phyloP scores from a whole-genome alignment of 2,329 filamentous ascomycete species.

The Ceratocystis harringtonii region DNA sequence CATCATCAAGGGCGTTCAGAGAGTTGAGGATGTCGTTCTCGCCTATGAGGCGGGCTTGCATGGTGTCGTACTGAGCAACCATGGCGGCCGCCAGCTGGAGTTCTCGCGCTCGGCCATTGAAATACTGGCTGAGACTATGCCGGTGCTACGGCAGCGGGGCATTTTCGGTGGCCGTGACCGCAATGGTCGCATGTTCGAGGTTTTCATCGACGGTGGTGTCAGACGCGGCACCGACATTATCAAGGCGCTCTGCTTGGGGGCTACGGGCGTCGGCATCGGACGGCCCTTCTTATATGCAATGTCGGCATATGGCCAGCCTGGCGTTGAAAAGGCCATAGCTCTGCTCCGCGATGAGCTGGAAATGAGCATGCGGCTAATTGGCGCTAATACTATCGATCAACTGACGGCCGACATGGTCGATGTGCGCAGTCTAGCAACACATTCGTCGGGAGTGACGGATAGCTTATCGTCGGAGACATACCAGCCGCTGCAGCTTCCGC shows the following conservation, averaged over 20 bases:
- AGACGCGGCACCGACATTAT: constrained; percentile 85
- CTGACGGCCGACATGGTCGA: constrained; percentile 72
- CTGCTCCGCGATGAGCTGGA: constrained; percentile 91
- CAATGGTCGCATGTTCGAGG: constrained; percentile 42
- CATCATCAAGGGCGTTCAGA: constrained; percentile 89
- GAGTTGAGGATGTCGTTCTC: constrained; percentile 82
- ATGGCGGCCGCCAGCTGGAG: constrained; percentile 88
- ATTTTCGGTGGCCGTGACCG: constrained; percentile 42
- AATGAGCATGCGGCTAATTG: constrained; percentile 96
- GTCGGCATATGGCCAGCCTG: constrained; percentile 74
- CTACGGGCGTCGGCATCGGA: constrained; percentile 83
- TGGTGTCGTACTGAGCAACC: constrained; percentile 88
- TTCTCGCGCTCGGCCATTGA: constrained; percentile 81
- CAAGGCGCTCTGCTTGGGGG: constrained; percentile 86
- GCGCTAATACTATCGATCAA: constrained; percentile 57
- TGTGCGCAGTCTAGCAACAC: constrained; percentile 47
- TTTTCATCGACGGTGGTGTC: constrained; percentile 84
- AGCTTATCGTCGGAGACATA: constrained; percentile 36
- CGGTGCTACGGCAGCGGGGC: constrained; percentile 58
- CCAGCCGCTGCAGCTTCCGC: constrained; percentile 37
- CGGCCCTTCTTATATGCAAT: constrained; percentile 93
- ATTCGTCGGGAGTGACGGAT: constrained; percentile 36
- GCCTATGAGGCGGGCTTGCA: constrained; percentile 73
- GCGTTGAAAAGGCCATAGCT: constrained; percentile 86
- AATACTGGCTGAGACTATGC: constrained; percentile 85